phyloP scores from a whole-genome alignment of 371 early-diverging fungal genomes.

The Mucor saturninus region DNA sequence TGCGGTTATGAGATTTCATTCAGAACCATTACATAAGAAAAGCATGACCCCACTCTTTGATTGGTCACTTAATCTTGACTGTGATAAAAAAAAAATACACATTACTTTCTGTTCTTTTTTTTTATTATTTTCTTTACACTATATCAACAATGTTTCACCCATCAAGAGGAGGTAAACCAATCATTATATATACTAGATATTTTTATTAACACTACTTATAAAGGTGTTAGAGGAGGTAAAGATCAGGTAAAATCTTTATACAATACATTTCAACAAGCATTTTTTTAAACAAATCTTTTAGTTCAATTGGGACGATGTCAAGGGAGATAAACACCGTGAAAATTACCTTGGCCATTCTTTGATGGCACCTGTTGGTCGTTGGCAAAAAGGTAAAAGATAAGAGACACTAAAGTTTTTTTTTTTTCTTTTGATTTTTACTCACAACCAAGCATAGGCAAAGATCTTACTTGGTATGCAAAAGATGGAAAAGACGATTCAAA shows the following conservation, averaged over 20 bases:
- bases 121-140: not conserved
- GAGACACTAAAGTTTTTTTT: not conserved
- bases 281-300: conserved; percentile 4
- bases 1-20: too few relatives aligned
- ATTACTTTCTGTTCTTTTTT: not conserved
- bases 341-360: conserved; percentile 88
- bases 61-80: too few relatives aligned
- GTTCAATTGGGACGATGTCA: conserved; percentile 74
- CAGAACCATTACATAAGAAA: too few relatives aligned
- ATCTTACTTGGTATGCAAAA: conserved; percentile 79
- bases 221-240: conserved; percentile 66
- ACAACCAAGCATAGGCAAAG: conserved; percentile 60
- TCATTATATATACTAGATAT: not conserved
- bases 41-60: too few relatives aligned
- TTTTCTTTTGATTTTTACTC: not conserved
- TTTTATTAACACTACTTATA: conserved; percentile 6
- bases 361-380: conserved; percentile 80
- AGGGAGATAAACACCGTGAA: conserved; percentile 84
- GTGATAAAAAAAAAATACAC: not conserved
- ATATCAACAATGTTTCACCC: conserved; percentile 50
- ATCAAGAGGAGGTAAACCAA: conserved; percentile 48
- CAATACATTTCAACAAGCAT: not conserved
- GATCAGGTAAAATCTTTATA: conserved; percentile 51
- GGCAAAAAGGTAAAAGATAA: conserved; percentile 54
- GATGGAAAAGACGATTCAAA: conserved; percentile 41